Base-by-base conservation (phyloP, 73 alveolate genomes). In the Paramecium primaurelia region DNA sequence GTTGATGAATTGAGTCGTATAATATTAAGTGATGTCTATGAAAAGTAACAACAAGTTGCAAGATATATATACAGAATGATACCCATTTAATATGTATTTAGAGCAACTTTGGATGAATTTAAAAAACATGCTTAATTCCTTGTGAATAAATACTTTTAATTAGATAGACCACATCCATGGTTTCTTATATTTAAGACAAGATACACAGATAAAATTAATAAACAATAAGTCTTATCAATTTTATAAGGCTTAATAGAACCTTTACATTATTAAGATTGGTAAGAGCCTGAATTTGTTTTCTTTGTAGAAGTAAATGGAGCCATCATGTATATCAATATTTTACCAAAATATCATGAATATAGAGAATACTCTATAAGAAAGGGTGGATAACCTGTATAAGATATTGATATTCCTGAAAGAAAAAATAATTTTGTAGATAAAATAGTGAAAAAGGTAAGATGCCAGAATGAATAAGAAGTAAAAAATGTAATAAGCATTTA, bases 221-320 rank as follows among this genome's bases (percentile, higher is more conserved):
- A 80, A 26, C 7, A 80, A 20, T 40, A 80, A 18, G 75, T 80
- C 7, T 47, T 80, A 80, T 18, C 20, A 26, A 26, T 45, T 9
- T 45, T 80, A 16, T 6, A 49, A 44, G 36, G 30, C 8, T 80
- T 80, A 12, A 80, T 80, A 6, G 91, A 80, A 45, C 91, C 91
- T 20, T 12, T 80, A 10, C 91, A 80, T 44, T 80, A 26, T 80
- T 18, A 40, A 6, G 91, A 80, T 80, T 80, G 71, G 71, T 32
- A 80, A 49, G 91, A 80, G 9, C 91, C 91, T 28, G 91, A 80
- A 49, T 80, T 80, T 45, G 73, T 47, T 38, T 80, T 80, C 58
- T 80, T 32, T 49, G 91, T 80, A 12, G 91, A 80, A 80, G 71
- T 80, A 8, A 80, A 80, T 44, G 91, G 91, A 20, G 91, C 91